A percentile compares a stretch with the other conserved stretches of the same genome.
phyloP scores from a whole-genome alignment of 768 basidiomycete species.

The Sporobolomyces phaffii region DNA sequence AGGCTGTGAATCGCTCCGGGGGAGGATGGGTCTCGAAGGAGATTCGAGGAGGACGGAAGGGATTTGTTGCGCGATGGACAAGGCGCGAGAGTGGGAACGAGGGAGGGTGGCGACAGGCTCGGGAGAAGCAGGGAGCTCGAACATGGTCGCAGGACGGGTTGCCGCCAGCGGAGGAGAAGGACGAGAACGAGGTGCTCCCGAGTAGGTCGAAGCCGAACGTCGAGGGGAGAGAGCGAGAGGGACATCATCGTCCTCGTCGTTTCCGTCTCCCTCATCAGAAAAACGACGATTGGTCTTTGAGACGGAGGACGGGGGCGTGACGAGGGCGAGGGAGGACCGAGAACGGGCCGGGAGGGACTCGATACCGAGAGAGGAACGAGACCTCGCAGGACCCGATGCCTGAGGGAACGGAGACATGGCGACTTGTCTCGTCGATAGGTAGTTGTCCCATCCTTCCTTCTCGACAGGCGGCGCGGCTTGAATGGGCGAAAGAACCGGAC shows the following conservation, averaged over 20 bases:
- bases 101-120: not conserved
- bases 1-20: not conserved
- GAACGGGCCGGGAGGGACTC: not conserved
- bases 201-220: not conserved
- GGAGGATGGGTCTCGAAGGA: not conserved
- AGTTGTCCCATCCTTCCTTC: conserved; percentile 15
- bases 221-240: conserved; percentile 21
- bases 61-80: conserved; percentile 1
- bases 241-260: conserved; percentile 17
- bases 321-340: conserved; percentile 18
- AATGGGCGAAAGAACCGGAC: not conserved
- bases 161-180: not conserved
- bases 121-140: not conserved
- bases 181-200: not conserved
- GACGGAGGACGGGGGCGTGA: not conserved
- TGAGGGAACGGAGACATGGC: not conserved
- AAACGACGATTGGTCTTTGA: not conserved
- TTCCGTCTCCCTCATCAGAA: not conserved
- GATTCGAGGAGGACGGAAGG: conserved; percentile 22
- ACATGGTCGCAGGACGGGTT: not conserved
- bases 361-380: not conserved
- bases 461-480: not conserved
- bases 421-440: conserved; percentile 19
- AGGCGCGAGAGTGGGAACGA: conserved; percentile 21
- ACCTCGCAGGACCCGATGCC: not conserved